These are phyloP conservation scores for Cercospora citrullina DNA, from an alignment of 2,329 filamentous ascomycete genomes.

Conservation along the genomic window DNA sequence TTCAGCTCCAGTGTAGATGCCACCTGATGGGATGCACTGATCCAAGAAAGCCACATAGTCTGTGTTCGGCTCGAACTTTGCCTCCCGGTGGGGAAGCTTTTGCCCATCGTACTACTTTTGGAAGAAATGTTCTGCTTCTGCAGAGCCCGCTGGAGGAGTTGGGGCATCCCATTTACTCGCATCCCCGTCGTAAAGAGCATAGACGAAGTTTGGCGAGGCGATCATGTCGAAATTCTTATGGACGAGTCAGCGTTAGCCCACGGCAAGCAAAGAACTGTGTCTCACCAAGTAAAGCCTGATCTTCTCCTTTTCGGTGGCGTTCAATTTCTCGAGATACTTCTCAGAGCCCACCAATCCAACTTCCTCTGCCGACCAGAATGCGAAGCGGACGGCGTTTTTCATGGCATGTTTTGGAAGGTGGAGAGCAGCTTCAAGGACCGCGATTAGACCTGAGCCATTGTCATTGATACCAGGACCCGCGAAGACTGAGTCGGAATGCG, in stretches of 20 bases:
- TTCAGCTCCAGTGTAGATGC: background rate
- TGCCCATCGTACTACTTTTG: background rate
- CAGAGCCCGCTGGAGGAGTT: background rate
- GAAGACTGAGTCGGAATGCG: background rate
- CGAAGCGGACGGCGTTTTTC: background rate
- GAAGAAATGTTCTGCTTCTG: background rate
- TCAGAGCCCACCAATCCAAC: background rate
- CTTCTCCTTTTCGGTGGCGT: background rate
- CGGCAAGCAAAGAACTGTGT: background rate
- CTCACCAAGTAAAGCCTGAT: background rate
- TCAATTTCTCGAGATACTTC: background rate
- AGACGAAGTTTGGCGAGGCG: background rate
- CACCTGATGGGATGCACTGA: background rate
- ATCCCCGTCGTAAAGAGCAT: background rate
- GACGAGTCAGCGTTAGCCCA: background rate
- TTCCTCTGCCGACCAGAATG: background rate
- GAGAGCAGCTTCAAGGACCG: background rate
- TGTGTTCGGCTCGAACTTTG: background rate
- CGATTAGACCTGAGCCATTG: background rate
- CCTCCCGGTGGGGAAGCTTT: background rate
- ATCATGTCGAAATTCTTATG: background rate
- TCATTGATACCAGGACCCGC: background rate
- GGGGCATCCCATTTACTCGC: background rate
- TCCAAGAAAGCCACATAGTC: background rate
- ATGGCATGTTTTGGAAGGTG: background rate